Conservation (phyloP, 805 yeast species). For the Starmerella apis region DNA sequence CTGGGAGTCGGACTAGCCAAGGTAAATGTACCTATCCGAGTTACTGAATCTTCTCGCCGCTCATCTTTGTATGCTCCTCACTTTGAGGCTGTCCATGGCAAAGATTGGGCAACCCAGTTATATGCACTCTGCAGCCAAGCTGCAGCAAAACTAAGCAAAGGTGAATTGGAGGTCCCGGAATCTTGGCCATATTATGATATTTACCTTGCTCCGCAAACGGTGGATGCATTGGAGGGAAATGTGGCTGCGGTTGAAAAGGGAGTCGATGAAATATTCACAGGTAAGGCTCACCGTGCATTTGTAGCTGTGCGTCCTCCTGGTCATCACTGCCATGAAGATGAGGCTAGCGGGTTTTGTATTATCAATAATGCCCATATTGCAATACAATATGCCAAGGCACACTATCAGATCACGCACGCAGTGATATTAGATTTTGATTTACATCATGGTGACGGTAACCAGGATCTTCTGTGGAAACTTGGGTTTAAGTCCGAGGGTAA, state of each 20-base stretch:
- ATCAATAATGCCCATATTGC: conserved; percentile 74
- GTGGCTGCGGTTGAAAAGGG: conserved; percentile 67
- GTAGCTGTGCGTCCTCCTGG: conserved; percentile 75
- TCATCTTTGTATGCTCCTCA: conserved; percentile 46
- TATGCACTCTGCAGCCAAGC: conserved; percentile 50
- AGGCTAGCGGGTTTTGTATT: conserved; percentile 79
- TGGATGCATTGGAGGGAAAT: conserved; percentile 65
- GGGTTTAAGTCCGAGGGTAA: conserved; percentile 37
- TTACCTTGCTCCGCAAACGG: conserved; percentile 54
- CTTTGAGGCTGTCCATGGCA: conserved; percentile 61
- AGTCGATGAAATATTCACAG: conserved; percentile 43
- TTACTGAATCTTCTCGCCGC: conserved; percentile 35
- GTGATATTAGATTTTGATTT: conserved; percentile 73
- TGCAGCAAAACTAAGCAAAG: conserved; percentile 42
- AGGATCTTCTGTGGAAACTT: conserved; percentile 73
- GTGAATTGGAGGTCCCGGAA: conserved; percentile 63
- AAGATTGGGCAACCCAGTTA: conserved; percentile 56
- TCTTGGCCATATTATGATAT: conserved; percentile 80
- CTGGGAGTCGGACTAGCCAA: conserved; percentile 69
- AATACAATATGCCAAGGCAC: conserved; percentile 59
- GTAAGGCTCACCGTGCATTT: conserved; percentile 40
- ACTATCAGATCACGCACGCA: conserved; percentile 63
- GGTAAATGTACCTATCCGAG: conserved; percentile 45
- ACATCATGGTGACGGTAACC: conserved; percentile 86
- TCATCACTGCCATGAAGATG: conserved; percentile 71